phyloP scores from a whole-genome alignment of 108 stramenopile species.

The Cyclotella distinguenda region DNA sequence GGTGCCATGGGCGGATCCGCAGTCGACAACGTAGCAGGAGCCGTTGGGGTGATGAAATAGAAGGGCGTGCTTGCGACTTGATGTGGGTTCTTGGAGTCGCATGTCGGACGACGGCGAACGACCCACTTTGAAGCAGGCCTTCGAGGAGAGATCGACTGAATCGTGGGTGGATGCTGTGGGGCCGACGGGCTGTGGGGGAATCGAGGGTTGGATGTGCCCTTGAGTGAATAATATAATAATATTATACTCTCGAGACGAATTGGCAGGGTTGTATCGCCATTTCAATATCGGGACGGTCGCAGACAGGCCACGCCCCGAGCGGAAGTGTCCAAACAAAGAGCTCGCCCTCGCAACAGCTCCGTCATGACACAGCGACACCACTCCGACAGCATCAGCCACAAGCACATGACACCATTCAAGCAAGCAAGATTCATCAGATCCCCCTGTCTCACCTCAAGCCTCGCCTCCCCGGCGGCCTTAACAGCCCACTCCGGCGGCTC shows the following conservation, averaged over 20 bases:
- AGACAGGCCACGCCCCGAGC: background rate
- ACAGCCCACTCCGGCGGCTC: constrained; percentile 83
- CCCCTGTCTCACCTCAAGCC: constrained; percentile 62
- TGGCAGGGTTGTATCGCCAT: too few relatives aligned
- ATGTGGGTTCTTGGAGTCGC: constrained; percentile 67
- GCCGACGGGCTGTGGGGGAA: constrained; percentile 62
- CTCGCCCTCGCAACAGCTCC: too few relatives aligned
- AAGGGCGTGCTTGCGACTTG: constrained; percentile 75
- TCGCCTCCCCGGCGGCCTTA: constrained; percentile 66
- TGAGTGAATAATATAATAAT: constrained; percentile 4
- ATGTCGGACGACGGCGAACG: constrained; percentile 72
- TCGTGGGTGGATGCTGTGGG: constrained; percentile 55
- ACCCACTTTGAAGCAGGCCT: constrained; percentile 65
- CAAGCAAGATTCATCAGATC: background rate
- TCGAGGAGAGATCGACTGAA: constrained; percentile 64
- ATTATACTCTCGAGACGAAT: constrained; percentile 1
- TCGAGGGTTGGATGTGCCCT: background rate
- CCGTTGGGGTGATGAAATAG: constrained; percentile 86
- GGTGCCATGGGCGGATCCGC: constrained; percentile 80
- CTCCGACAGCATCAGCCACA: too few relatives aligned
- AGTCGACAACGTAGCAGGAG: constrained; percentile 80
- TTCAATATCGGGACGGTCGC: too few relatives aligned
- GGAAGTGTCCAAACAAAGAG: too few relatives aligned
- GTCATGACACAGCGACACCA: too few relatives aligned
- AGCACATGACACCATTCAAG: background rate